Evolutionary conservation across 305 asterid species (phyloP).

Genomic region (Rubia tinctorum): DNA sequence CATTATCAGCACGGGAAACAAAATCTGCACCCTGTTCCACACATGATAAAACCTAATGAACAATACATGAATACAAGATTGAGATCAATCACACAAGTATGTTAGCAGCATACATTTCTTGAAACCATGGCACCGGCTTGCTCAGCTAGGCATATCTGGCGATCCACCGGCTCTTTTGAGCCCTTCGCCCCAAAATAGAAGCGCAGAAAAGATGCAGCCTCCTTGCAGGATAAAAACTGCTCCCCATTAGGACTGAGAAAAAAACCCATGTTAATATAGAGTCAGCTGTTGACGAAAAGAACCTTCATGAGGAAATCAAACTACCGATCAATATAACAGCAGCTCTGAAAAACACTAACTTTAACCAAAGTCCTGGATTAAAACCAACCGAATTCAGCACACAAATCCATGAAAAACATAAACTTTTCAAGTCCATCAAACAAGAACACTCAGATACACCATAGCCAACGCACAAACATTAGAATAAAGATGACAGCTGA

Average conservation of each 20-base stretch:
- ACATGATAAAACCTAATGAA: slow-evolving; percentile 19
- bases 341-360: background rate
- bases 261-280: background rate
- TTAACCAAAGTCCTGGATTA: background rate
- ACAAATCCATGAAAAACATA: background rate
- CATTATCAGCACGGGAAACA: slow-evolving; percentile 29
- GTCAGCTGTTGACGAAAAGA: slow-evolving; percentile 2
- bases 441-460: background rate
- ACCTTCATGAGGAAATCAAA: background rate
- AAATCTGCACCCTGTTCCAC: slow-evolving; percentile 48
- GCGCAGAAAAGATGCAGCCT: slow-evolving; percentile 68
- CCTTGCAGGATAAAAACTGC: slow-evolving; percentile 85
- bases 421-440: background rate
- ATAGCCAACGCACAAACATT: background rate
- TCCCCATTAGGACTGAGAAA: slow-evolving; percentile 74
- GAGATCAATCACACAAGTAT: slow-evolving; percentile 13
- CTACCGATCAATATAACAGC: background rate
- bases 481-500: background rate
- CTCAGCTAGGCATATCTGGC: slow-evolving; percentile 38
- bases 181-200: slow-evolving; percentile 47
- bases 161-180: slow-evolving; percentile 41
- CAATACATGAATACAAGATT: slow-evolving; percentile 19
- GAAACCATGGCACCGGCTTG: slow-evolving; percentile 42
- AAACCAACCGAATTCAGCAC: background rate
- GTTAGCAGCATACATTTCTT: slow-evolving; percentile 37